phyloP scores from a whole-genome alignment of 108 stramenopile species.

The Stephanodiscus minutulus region DNA sequence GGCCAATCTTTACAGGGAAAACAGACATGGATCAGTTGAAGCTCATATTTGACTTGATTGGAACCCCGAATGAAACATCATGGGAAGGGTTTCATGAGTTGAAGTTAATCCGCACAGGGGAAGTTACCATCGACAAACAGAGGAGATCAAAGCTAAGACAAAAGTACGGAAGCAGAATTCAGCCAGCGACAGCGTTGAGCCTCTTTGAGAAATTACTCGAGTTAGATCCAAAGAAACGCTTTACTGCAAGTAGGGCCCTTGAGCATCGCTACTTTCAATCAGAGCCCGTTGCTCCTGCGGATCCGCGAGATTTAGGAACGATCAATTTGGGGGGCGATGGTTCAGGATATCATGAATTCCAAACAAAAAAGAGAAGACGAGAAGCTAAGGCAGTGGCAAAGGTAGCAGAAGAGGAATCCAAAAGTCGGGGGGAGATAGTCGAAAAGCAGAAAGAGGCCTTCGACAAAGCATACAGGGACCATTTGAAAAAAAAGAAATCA shows the following conservation, averaged over 20 bases:
- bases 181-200: constrained; percentile 56
- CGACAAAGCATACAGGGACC: constrained; percentile 66
- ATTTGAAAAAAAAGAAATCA: constrained; percentile 51
- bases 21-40: constrained; percentile 91
- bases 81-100: constrained; percentile 77
- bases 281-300: constrained; percentile 67
- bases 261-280: constrained; percentile 65
- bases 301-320: constrained; percentile 67
- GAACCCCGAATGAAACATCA: constrained; percentile 65
- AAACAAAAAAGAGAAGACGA: constrained; percentile 83
- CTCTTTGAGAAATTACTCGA: constrained; percentile 81
- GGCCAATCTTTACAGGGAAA: constrained; percentile 93
- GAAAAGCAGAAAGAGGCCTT: constrained; percentile 78
- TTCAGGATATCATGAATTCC: constrained; percentile 83
- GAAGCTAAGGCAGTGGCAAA: constrained; percentile 80
- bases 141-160: constrained; percentile 54
- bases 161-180: constrained; percentile 67
- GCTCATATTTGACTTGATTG: constrained; percentile 81
- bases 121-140: constrained; percentile 57
- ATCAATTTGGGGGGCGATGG: constrained; percentile 57
- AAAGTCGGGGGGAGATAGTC: constrained; percentile 48
- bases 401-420: constrained; percentile 59
- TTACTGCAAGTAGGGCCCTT: constrained; percentile 65
- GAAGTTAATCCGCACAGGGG: constrained; percentile 63
- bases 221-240: constrained; percentile 77